Percentiles rank a stretch among this genome's conserved stretches.
Conservation (phyloP, 192 early-diverging fungal species). For the Dissophora ornata region DNA sequence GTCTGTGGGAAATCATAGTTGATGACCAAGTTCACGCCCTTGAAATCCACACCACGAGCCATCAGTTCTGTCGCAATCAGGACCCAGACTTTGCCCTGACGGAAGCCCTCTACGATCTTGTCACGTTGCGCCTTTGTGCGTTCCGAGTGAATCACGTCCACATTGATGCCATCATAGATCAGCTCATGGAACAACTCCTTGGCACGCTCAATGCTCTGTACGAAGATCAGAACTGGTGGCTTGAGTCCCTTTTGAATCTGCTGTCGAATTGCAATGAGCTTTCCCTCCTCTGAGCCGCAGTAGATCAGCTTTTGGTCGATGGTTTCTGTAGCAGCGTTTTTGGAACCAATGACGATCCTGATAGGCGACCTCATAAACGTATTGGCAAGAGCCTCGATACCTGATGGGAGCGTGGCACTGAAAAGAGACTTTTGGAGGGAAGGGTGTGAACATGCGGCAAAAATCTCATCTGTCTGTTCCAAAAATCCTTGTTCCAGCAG, state of each 20-base stretch:
- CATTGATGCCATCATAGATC: conserved; percentile 97
- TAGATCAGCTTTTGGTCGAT: conserved; percentile 92
- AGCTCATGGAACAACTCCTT: conserved; percentile 97
- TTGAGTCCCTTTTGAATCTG: conserved; percentile 84
- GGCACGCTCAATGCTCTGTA: conserved; percentile 97
- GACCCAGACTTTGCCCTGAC: conserved; percentile 92
- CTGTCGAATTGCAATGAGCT: conserved; percentile 92
- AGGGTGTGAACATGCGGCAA: conserved; percentile 82
- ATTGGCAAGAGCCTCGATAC: conserved; percentile 90
- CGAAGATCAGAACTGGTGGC: conserved; percentile 95
- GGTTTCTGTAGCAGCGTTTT: conserved; percentile 92
- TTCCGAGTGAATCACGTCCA: conserved; percentile 98
- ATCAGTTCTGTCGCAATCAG: conserved; percentile 97
- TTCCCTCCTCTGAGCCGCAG: conserved; percentile 94
- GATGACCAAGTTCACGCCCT: conserved; percentile 96
- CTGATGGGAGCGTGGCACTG: conserved; percentile 93
- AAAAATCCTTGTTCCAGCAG: conserved; percentile 86
- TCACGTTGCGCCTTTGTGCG: conserved; percentile 94
- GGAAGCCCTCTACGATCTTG: conserved; percentile 88
- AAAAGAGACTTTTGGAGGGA: conserved; percentile 86
- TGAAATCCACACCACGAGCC: conserved; percentile 99
- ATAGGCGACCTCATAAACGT: conserved; percentile 93
- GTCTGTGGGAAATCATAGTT: conserved; percentile 99
- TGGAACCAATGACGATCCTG: conserved; percentile 87
- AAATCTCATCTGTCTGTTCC: conserved; percentile 89